Evolutionary conservation across 1,139 yeast genomes (phyloP), one percentile per base, ranked within the genome.

Genomic region (Eremothecium cymbalariae): DNA sequence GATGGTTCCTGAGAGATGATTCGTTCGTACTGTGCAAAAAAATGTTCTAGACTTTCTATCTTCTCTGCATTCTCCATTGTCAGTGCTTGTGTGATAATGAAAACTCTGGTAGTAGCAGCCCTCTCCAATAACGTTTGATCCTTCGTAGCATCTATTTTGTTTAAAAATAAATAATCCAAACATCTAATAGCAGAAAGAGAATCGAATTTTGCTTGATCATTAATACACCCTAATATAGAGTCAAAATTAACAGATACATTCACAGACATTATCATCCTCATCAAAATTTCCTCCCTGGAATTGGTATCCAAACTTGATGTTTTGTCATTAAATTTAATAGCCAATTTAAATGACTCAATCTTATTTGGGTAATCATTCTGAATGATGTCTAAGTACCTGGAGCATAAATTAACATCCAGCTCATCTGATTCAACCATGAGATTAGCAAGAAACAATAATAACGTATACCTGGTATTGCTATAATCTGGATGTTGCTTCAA

Each of bases 191-290:
- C 47, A 6, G 34, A 15, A n/a, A 25, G 33, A 1, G 45, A 44
- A 24, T 41, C 39, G 5, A 18, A 18, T n/a, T 38, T 32, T 3
- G 48, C 34, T 28, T 50, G 38, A n/a, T 47, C 45, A n/a, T 43
- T 44, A n/a, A 51, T 39, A 17, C 46, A 38, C 4, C 43, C 42
- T 3, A 47, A 26, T 4, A 48, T 26, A 8, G 38, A 25, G 3
- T 48, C 50, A 34, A 47, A 38, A 37, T 42, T 38, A 13, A 39
- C 15, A 3, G 17, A 19, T 1, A 46, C 31, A 28, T 46, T 42
- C 2, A 51, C 41, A 2, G 47, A 40, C 26, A 40, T 38, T 7
- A 50, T 41, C 51, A 49, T 47, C 19, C 37, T 38, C 50, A 48
- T 48, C 9, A 50, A 15, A 3, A 43, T 37, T 25, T 48, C 48